phyloP scores from a whole-genome alignment of 352 stramenopile species.

The Globisporangium okanoganense region DNA sequence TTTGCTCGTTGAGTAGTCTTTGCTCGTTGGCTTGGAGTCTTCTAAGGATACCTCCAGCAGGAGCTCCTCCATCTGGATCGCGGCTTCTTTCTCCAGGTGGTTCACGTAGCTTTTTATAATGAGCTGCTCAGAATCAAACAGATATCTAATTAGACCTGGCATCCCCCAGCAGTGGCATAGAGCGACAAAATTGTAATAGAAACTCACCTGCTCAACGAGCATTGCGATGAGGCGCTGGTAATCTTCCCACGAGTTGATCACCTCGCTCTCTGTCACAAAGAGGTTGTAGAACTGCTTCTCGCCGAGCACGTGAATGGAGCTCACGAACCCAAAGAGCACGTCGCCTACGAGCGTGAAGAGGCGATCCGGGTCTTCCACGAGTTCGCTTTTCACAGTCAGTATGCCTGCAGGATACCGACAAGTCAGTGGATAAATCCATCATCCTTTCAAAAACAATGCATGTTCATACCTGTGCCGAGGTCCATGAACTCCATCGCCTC shows the following conservation, averaged over 20 bases:
- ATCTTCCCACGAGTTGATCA: conserved; percentile 78
- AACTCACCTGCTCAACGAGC: conserved; percentile 66
- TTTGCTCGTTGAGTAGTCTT: neutral
- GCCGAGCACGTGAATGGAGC: conserved; percentile 55
- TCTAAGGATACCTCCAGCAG: conserved; percentile 54
- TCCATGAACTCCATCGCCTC: conserved; percentile 90
- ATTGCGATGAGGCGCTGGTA: conserved; percentile 83
- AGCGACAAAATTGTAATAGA: neutral
- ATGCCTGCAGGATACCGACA: conserved; percentile 34
- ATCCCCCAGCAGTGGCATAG: neutral
- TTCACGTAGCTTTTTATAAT: conserved; percentile 73
- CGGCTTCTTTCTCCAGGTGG: conserved; percentile 61
- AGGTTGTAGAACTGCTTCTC: conserved; percentile 62
- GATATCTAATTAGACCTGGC: too few relatives aligned
- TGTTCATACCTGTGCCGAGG: conserved; percentile 55
- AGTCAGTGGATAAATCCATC: neutral
- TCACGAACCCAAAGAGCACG: conserved; percentile 62
- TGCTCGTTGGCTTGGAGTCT: conserved; percentile 12
- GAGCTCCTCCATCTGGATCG: conserved; percentile 72
- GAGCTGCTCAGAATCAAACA: conserved; percentile 27
- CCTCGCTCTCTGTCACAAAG: conserved; percentile 76
- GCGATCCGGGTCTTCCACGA: conserved; percentile 61
- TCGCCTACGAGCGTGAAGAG: conserved; percentile 63
- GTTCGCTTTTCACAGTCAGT: conserved; percentile 81
- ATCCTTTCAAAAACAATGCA: neutral